A percentile compares a stretch with the other conserved stretches of the same genome.
Conservation (phyloP, 2,329 filamentous ascomycete species). For the Endoconidiophora polonica region DNA sequence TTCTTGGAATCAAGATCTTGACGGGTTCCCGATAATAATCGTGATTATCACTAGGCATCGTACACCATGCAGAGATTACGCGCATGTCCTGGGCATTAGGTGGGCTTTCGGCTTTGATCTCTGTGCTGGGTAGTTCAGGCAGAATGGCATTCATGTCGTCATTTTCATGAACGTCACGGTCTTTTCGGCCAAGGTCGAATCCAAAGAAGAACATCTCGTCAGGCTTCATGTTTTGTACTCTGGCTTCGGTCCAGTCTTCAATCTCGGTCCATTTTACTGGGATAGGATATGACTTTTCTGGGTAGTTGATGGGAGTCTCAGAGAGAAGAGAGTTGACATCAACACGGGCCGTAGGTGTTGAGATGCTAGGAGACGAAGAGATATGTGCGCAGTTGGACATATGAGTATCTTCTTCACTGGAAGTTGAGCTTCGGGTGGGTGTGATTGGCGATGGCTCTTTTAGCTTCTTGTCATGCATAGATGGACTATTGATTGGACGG, state of each 20-base stretch:
- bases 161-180: constrained; percentile 54
- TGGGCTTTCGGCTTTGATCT: constrained; percentile 11
- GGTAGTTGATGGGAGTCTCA: constrained; percentile 23
- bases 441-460: constrained; percentile 23
- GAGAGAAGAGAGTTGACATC: constrained; percentile 51
- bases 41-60: constrained; percentile 4
- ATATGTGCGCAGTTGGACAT: constrained; percentile 12
- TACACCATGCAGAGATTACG: constrained; percentile 10
- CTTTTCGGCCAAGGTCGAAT: constrained; percentile 51
- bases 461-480: not conserved
- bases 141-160: constrained; percentile 53
- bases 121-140: constrained; percentile 17
- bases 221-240: constrained; percentile 2
- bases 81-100: constrained; percentile 9
- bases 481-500: constrained; percentile 3
- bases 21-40: constrained; percentile 58
- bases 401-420: constrained; percentile 22
- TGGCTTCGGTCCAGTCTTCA: constrained; percentile 4
- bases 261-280: constrained; percentile 5
- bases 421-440: constrained; percentile 24
- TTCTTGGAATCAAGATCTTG: constrained; percentile 35
- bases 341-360: constrained; percentile 24
- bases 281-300: constrained; percentile 4
- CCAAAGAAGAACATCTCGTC: constrained; percentile 41
- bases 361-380: constrained; percentile 13